Evolutionary conservation across 2,329 filamentous ascomycete genomes (phyloP), one percentile per base, ranked within the genome.

Genomic region (Metarhizium sp.): DNA sequence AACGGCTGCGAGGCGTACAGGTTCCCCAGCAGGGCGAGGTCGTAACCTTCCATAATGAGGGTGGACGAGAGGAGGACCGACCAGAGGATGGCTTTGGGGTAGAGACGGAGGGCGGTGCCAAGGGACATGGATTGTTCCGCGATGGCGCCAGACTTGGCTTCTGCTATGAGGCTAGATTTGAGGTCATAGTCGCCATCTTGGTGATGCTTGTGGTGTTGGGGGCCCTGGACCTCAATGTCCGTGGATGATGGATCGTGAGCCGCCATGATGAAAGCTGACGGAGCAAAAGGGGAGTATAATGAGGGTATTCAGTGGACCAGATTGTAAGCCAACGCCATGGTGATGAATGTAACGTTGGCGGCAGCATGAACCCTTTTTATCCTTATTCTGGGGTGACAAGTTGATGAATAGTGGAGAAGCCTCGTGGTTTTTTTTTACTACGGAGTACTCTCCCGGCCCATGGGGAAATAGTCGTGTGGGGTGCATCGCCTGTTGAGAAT

Each of bases 1-100:
- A 75, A 79, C 47, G 61, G 70, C 0, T 65, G 71, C 29, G 75
- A 78, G 6, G 73, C 76, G 59, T 78, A 80, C 43, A 81, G 68
- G 48, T 74, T 77, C 1, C 73, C 69, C 3, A 81, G 64, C 0
- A 81, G 64, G 1, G 76, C 76, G 7, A 78, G 70, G 59, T 81
- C 78, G 62, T 80, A 77, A 1, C 75, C 75, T 57, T 77, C 75
- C 75, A 78, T 78, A 65, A 78, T 74, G 47, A 78, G 68, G 1
- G 75, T 75, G 3, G 69, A 69, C 0, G 74, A 76, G 11, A 78
- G 58, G 0, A 77, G 64, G 38, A 75, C 63, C 0, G 75, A 78
- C 75, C 75, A 78, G 29, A 67, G 71, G 40, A 78, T 74, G 18
- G 75, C 75, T 46, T 77, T 74, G 40, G 73, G 74, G 47, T 77